Evolutionary conservation across 1,284 basidiomycete species (phyloP), one percentile per base, ranked within the genome.

Genomic region (Cryptococcus floricola): DNA sequence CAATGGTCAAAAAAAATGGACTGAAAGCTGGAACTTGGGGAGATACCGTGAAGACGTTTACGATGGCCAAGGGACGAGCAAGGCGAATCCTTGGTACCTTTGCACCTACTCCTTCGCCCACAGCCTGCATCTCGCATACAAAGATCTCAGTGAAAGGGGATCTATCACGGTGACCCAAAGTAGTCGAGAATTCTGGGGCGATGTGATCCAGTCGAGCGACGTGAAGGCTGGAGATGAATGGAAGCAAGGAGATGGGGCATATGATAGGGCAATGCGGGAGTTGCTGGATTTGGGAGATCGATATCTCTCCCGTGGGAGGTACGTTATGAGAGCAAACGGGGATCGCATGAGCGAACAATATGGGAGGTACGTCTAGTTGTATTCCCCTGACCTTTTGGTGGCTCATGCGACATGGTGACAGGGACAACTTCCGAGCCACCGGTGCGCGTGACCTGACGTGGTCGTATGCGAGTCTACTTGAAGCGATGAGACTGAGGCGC

Each of bases 11-110:
- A 39, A n/a, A 3, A 10, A 39, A 19, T 75, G 70, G 69, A 63
- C 65, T 1, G 59, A 67, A 0, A 77, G 78, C 8, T 67, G 74
- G 61, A 75, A 77, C 0, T 64, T 80, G 10, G 80, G 80, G 0
- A 64, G 80, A 10, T 81, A 80, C 60, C 62, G 61, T 9, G 73
- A 79, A 65, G 80, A 81, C 63, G 65, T 76, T 7, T 81, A 80
- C 64, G 74, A 79, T 59, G 75, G 78, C 18, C 64, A 73, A 5
- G 74, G 75, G 12, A 62, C 62, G 16, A 68, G 70, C 13, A 56
- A 56, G 25, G 79, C 71, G 2, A 75, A 79, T 60, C 78, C 80
- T 2, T 81, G 79, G 79, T 78, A 72, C 62, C 69, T 80, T 28
- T 72, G 74, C 58, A 79, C 77, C 7, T 66, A 73, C 44, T 71